phyloP scores from a whole-genome alignment of 140 eudicot species.

The Anethum foeniculum region DNA sequence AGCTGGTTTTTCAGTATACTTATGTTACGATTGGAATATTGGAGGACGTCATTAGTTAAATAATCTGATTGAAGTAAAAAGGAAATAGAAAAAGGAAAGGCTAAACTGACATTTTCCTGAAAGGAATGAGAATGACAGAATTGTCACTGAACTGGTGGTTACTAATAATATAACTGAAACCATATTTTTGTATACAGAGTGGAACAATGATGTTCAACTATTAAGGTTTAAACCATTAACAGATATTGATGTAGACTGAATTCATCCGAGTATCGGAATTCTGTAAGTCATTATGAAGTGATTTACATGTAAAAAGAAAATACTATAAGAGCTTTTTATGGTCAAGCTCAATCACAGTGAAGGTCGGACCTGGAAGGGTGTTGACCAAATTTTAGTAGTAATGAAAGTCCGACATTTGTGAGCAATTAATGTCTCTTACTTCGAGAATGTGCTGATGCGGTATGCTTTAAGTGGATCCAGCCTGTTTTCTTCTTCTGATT shows the following conservation, averaged over 20 bases:
- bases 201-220: neutral
- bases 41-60: neutral
- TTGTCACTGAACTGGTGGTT: neutral
- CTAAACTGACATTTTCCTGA: neutral
- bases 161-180: neutral
- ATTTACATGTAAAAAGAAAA: neutral
- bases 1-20: neutral
- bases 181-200: neutral
- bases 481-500: neutral
- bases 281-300: neutral
- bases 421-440: neutral
- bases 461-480: neutral
- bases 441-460: neutral
- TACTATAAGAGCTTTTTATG: neutral
- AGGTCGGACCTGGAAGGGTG: neutral
- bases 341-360: neutral
- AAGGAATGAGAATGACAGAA: neutral
- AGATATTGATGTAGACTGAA: neutral
- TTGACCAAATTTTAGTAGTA: neutral
- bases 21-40: neutral
- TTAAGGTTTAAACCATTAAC: neutral
- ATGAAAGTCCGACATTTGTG: too few relatives aligned
- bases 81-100: neutral
- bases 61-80: neutral
- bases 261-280: neutral